Conservation (phyloP, 2,329 filamentous ascomycete genomes). For the Lasiodiplodia gonubiensis region DNA sequence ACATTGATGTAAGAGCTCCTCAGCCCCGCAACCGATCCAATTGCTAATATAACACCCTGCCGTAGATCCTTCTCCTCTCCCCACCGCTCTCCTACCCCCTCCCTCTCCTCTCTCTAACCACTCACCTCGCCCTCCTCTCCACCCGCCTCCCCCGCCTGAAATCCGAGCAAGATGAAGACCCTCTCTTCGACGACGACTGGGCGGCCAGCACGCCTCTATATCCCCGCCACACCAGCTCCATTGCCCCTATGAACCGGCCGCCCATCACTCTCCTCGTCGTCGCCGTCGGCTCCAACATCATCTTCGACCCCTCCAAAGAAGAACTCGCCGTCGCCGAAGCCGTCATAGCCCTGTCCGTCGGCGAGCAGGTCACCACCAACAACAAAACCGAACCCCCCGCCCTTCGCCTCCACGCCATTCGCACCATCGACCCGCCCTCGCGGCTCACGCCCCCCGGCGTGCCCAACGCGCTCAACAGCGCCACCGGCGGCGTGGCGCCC, state of each 20-base stretch:
- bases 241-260: constrained; percentile 60
- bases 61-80: constrained; percentile 88
- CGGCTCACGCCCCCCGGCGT: constrained; percentile 56
- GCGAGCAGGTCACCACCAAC: constrained; percentile 37
- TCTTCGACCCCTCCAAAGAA: constrained; percentile 91
- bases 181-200: constrained; percentile 98
- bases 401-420: constrained; percentile 51
- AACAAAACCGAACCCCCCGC: constrained; percentile 31
- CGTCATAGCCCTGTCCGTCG: constrained; percentile 83
- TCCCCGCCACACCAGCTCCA: constrained; percentile 51
- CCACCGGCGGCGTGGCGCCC: constrained; percentile 49
- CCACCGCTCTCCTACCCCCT: constrained; percentile 91
- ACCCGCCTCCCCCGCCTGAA: constrained; percentile 83
- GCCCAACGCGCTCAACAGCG: constrained; percentile 54
- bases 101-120: constrained; percentile 88
- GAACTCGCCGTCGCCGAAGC: constrained; percentile 93
- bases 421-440: constrained; percentile 57
- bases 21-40: neutral
- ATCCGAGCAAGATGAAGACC: constrained; percentile 92
- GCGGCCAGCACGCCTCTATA: constrained; percentile 81
- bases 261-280: constrained; percentile 91
- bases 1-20: constrained; percentile 77
- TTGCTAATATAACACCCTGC: neutral
- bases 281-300: constrained; percentile 82
- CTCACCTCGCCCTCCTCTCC: constrained; percentile 88